Evolutionary conservation across 2,329 filamentous ascomycete species (phyloP).

Genomic region (Penicillium polonicum): DNA sequence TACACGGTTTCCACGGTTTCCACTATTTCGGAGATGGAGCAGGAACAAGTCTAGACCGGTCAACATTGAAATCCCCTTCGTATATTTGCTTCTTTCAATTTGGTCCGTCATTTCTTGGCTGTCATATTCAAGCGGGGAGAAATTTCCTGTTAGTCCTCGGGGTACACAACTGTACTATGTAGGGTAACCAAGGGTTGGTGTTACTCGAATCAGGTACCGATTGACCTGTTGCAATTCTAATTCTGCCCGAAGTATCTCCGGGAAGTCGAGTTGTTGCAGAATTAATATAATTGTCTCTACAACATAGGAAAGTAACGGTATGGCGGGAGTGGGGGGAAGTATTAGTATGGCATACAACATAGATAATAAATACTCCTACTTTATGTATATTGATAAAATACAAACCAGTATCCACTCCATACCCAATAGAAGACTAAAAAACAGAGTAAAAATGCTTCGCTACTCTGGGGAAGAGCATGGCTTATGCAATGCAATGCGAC

Average conservation of each 20-base stretch:
- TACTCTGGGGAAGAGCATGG: constrained; percentile 21
- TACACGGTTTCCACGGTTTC: constrained; percentile 2
- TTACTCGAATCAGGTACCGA: constrained; percentile 24
- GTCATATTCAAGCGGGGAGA: constrained; percentile 3
- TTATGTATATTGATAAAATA: background rate
- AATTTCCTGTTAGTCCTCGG: constrained; percentile 7
- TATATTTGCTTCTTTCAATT: constrained; percentile 21
- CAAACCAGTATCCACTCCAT: background rate
- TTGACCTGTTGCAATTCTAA: constrained; percentile 10
- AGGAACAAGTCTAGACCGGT: constrained; percentile 26
- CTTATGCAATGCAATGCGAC: constrained; percentile 31
- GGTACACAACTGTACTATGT: constrained; percentile 8
- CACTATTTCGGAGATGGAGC: constrained; percentile 18
- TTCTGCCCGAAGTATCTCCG: constrained; percentile 8
- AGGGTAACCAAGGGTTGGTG: constrained; percentile 7
- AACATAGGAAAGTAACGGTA: background rate
- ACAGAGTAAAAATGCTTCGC: background rate
- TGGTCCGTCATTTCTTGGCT: constrained; percentile 5
- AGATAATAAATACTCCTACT: background rate
- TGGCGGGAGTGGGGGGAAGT: background rate
- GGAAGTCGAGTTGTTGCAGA: background rate
- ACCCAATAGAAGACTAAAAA: background rate
- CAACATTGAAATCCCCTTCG: constrained; percentile 20
- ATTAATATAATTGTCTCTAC: background rate
- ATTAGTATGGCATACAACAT: background rate